Evolutionary conservation across 169 alveolate genomes (phyloP), one percentile per base, ranked within the genome.

Genomic region (Plasmodium berghei): DNA sequence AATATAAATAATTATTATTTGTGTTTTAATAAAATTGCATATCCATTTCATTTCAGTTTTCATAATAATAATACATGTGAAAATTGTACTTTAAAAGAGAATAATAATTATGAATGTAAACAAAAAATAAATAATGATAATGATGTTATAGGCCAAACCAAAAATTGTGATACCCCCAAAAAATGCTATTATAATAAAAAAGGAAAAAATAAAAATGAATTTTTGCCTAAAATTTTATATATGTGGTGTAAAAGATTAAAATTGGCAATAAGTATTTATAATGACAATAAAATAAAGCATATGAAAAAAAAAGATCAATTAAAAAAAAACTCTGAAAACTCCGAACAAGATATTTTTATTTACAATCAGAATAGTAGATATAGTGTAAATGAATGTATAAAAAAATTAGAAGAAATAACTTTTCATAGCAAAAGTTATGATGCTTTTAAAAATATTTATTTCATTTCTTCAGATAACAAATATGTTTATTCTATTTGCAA

Each of bases 31-130:
- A 77, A 77, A 49, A 56, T 77, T 26, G 67, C 28, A 22, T 77
- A 63, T 54, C 89, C 89, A 8, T 77, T 77, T 77, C 89, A 77
- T 56, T 77, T 77, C 77, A 55, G 26, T 45, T 49, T 77, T 18
- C 9, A 22, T 18, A 77, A 64, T 28, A 10, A 59, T 9, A 55
- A 22, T 61, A 22, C 66, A 8, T 77, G 89, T 49, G 89, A 77
- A 64, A 69, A 77, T 54, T 77, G 89, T 26, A 54, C 66, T 49
- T 58, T 66, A 10, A 48, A 52, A 28, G 67, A 34, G 24, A 77
- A 77, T 16, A 63, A 34, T 16, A 52, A 45, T 49, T 8, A 6
- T 34, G 20, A 55, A 16, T 26, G 45, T 9, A 24, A 26, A 12
- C 5, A 2, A 14, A 26, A n/a, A n/a, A 34, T 55, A 9, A 24